Evolutionary conservation across 169 alveolate genomes (phyloP).

Genomic region (Plasmodium relictum): DNA sequence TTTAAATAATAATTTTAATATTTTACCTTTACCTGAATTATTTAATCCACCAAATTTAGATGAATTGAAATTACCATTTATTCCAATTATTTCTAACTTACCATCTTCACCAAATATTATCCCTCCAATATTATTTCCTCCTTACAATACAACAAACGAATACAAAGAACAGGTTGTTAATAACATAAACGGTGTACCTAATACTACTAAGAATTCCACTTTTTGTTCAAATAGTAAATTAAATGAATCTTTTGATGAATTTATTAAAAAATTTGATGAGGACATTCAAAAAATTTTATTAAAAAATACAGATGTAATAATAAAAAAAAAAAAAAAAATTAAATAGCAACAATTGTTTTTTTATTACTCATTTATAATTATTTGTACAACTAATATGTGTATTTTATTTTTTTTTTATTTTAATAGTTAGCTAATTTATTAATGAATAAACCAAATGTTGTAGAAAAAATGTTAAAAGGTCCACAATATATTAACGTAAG

Average conservation of each 20-base stretch:
- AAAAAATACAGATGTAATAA: slow-evolving; percentile 62
- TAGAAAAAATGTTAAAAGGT: slow-evolving; percentile 65
- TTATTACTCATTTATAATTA: not conserved
- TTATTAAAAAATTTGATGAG: slow-evolving; percentile 67
- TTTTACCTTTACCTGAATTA: slow-evolving; percentile 38
- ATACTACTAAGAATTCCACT: not conserved
- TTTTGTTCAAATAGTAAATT: slow-evolving; percentile 8
- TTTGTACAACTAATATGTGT: not conserved
- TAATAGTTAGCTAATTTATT: slow-evolving; percentile 57
- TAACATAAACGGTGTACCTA: too few species aligned
- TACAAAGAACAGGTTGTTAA: not conserved
- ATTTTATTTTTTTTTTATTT: slow-evolving; percentile 8
- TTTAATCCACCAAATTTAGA: slow-evolving; percentile 46
- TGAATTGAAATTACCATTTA: slow-evolving; percentile 31
- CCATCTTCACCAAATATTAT: slow-evolving; percentile 42
- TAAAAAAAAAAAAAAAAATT: not conserved
- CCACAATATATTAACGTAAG: slow-evolving; percentile 68
- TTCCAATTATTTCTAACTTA: slow-evolving; percentile 37
- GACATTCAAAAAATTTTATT: slow-evolving; percentile 41
- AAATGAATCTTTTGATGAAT: slow-evolving; percentile 28
- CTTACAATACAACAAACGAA: slow-evolving; percentile 7
- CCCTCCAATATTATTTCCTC: slow-evolving; percentile 39
- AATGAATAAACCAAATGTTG: slow-evolving; percentile 74
- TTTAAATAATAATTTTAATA: slow-evolving; percentile 12
- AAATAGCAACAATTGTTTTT: not conserved